Conservation (phyloP, 805 yeast genomes). For the Candida xiaguanensis region DNA sequence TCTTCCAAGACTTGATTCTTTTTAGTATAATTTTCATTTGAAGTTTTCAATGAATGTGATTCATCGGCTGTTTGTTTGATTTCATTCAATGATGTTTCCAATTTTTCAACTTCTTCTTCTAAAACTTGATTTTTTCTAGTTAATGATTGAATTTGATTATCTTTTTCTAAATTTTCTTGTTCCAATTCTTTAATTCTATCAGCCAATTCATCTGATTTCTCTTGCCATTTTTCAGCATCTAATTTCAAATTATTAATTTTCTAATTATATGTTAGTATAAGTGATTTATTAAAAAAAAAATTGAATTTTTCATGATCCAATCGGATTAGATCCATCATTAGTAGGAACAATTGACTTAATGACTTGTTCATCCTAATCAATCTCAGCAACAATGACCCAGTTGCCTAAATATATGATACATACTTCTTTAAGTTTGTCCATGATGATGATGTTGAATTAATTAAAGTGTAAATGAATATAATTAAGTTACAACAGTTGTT, state of each 20-base stretch:
- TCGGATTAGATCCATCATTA: background rate
- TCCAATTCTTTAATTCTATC: conserved; percentile 83
- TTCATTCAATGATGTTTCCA: conserved; percentile 69
- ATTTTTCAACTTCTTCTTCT: conserved; percentile 78
- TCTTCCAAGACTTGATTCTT: conserved; percentile 86
- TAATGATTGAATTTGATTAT: conserved; percentile 89
- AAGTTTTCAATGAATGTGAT: conserved; percentile 79
- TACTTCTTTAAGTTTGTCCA: conserved; percentile 63
- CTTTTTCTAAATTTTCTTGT: conserved; percentile 88
- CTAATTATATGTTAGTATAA: conserved; percentile 29
- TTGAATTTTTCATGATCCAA: too few species aligned
- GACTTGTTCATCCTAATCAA: too few species aligned
- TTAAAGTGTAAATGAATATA: background rate
- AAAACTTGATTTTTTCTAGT: conserved; percentile 87
- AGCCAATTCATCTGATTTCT: conserved; percentile 84
- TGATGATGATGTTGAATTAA: conserved; percentile 16
- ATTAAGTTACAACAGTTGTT: background rate
- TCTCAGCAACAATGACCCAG: too few species aligned
- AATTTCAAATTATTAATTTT: conserved; percentile 85
- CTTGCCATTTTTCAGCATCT: conserved; percentile 97
- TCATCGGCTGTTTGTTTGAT: conserved; percentile 87
- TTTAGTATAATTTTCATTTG: conserved; percentile 88
- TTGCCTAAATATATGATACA: too few species aligned
- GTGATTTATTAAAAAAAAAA: too few species aligned
- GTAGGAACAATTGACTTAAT: too few species aligned